phyloP scores from a whole-genome alignment of 352 stramenopile species.

The Phytopythium litorale region DNA sequence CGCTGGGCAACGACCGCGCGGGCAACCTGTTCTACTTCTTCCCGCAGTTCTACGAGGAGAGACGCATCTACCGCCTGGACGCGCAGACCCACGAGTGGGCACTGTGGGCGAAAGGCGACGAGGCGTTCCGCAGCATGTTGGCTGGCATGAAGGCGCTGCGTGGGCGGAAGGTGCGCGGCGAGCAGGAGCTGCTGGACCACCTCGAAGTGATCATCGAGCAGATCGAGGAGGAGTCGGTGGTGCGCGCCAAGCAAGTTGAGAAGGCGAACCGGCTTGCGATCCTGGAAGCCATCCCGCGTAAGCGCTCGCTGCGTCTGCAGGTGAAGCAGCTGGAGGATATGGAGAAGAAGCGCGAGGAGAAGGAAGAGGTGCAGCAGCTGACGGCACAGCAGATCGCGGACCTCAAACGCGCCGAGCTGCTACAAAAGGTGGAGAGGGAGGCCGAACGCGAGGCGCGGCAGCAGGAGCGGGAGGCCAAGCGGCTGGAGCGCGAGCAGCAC shows the following conservation, averaged over 20 bases:
- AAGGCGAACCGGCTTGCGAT: constrained; percentile 75
- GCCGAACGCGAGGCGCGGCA: constrained; percentile 54
- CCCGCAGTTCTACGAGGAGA: constrained; percentile 84
- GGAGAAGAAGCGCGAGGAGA: constrained; percentile 65
- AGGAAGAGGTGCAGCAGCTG: constrained; percentile 49
- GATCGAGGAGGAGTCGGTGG: constrained; percentile 58
- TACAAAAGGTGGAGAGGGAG: constrained; percentile 64
- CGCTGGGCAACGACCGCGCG: constrained; percentile 63
- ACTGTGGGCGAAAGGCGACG: constrained; percentile 79
- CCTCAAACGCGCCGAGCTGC: constrained; percentile 60
- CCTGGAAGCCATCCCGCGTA: constrained; percentile 79
- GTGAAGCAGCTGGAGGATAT: constrained; percentile 82
- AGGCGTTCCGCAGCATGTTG: constrained; percentile 52
- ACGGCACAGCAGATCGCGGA: constrained; percentile 63
- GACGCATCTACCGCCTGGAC: constrained; percentile 66
- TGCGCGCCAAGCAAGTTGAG: constrained; percentile 51
- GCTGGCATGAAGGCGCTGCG: constrained; percentile 50
- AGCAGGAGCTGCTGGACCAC: constrained; percentile 75
- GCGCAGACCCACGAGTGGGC: constrained; percentile 44
- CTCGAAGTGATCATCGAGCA: constrained; percentile 80
- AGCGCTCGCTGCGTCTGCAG: constrained; percentile 78
- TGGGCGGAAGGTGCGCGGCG: constrained; percentile 62
- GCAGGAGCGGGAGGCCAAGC: constrained; percentile 44
- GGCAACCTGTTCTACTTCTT: constrained; percentile 85
- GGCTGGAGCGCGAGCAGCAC: constrained; percentile 44